Percentiles rank a stretch among this genome's conserved stretches.
phyloP scores from a whole-genome alignment of 345 rosid genomes.

The Gossypium stocksii region DNA sequence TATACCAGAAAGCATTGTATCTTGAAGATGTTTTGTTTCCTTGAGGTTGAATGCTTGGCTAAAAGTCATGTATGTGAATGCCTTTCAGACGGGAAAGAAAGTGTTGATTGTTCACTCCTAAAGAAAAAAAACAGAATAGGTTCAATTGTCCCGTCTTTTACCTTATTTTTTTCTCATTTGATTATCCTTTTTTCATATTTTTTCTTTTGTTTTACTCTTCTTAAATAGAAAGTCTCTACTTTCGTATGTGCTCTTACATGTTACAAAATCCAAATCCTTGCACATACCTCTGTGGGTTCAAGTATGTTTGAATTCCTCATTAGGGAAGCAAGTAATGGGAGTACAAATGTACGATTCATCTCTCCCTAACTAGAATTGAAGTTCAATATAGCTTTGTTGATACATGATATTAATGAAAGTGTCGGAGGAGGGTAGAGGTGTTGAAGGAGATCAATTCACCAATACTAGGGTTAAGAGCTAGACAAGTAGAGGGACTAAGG shows the following conservation, averaged over 20 bases:
- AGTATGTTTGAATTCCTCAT: background rate
- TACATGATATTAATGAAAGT: too few relatives aligned
- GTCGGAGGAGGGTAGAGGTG: too few relatives aligned
- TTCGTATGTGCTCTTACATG: too few relatives aligned
- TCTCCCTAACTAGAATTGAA: background rate
- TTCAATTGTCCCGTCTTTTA: background rate
- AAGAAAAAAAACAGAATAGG: background rate
- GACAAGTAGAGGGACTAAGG: too few relatives aligned
- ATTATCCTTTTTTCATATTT: too few relatives aligned
- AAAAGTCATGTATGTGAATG: constrained; percentile 5
- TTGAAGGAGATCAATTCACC: too few relatives aligned
- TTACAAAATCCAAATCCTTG: background rate
- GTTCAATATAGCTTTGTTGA: background rate
- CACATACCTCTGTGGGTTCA: constrained; percentile 18
- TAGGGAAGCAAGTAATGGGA: background rate
- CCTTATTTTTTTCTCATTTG: background rate
- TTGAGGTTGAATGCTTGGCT: constrained; percentile 1
- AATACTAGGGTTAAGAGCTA: too few relatives aligned
- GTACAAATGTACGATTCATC: constrained; percentile 1
- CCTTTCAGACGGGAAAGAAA: constrained; percentile 13
- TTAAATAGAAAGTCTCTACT: too few relatives aligned
- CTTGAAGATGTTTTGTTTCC: constrained; percentile 5
- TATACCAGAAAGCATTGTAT: constrained; percentile 22
- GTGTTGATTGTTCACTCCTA: background rate
- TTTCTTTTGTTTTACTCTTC: too few relatives aligned